Evolutionary conservation across 257 asterid genomes (phyloP).

Genomic region (Mitragyna speciosa): DNA sequence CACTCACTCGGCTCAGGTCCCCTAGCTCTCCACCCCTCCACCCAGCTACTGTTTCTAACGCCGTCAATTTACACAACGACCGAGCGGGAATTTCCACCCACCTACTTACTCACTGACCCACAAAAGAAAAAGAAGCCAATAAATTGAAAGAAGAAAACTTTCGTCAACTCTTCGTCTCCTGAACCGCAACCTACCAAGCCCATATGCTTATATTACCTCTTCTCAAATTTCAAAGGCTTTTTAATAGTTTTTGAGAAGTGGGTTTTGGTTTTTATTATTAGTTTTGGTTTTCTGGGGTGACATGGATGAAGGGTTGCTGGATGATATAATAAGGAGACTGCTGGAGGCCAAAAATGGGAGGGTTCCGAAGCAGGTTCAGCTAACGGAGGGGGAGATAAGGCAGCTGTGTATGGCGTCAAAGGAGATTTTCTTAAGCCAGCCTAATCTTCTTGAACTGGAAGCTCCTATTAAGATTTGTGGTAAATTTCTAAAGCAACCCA

Average conservation of each 20-base stretch:
- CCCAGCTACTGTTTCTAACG: conserved; percentile 5
- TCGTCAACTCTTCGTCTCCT: conserved; percentile 12
- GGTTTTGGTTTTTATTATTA: background rate
- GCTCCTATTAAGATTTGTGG: conserved; percentile 38
- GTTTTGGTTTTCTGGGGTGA: background rate
- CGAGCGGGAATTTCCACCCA: conserved; percentile 21
- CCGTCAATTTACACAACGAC: conserved; percentile 14
- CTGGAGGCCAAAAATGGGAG: conserved; percentile 31
- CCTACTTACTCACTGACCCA: conserved; percentile 3
- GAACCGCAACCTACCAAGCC: background rate
- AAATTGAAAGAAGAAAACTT: background rate
- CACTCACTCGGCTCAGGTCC: background rate
- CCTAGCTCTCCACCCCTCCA: background rate
- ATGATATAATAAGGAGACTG: conserved; percentile 29
- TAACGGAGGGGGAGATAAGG: conserved; percentile 31
- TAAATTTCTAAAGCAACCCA: conserved; percentile 7
- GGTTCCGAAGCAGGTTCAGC: conserved; percentile 33
- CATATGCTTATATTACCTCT: background rate
- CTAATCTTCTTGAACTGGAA: conserved; percentile 38
- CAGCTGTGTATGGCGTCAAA: conserved; percentile 31
- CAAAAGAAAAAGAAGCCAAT: background rate
- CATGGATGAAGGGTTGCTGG: conserved; percentile 35
- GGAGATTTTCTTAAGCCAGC: conserved; percentile 34
- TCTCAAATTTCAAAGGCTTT: background rate
- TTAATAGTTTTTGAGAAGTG: conserved; percentile 3